These are phyloP conservation scores for Diaporthe vaccinii DNA, from an alignment of 2,329 filamentous ascomycete genomes.

Conservation along the genomic window DNA sequence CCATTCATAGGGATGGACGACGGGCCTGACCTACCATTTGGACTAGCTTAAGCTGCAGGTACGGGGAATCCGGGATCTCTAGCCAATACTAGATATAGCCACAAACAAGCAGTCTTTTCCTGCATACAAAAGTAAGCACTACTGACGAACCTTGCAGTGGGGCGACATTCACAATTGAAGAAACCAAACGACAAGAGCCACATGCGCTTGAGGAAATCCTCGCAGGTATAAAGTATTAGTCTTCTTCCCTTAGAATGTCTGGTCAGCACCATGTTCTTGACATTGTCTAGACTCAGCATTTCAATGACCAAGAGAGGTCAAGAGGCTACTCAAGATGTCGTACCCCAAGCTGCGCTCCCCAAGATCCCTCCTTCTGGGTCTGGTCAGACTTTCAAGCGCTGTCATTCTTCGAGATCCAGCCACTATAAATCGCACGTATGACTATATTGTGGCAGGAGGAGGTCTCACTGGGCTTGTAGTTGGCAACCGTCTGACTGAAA, in stretches of 20 bases:
- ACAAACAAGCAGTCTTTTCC: not conserved
- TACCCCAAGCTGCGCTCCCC: not conserved
- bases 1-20: not conserved
- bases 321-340: not conserved
- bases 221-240: not conserved
- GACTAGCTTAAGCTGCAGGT: constrained; percentile 17
- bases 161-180: not conserved
- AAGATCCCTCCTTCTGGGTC: not conserved
- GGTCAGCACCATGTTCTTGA: not conserved
- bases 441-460: constrained; percentile 56
- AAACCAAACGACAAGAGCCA: not conserved
- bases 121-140: constrained; percentile 16
- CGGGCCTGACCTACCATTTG: not conserved
- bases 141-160: not conserved
- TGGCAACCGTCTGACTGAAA: constrained; percentile 50
- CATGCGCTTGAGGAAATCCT: not conserved
- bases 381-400: not conserved
- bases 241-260: not conserved
- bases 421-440: constrained; percentile 52
- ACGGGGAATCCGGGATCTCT: not conserved
- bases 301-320: not conserved
- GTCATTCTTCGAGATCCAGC: constrained; percentile 25
- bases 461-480: constrained; percentile 53
- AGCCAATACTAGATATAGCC: constrained; percentile 4
- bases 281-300: not conserved